phyloP scores from a whole-genome alignment of 2,329 filamentous ascomycete species.

The Camptophora hylomeconis region DNA sequence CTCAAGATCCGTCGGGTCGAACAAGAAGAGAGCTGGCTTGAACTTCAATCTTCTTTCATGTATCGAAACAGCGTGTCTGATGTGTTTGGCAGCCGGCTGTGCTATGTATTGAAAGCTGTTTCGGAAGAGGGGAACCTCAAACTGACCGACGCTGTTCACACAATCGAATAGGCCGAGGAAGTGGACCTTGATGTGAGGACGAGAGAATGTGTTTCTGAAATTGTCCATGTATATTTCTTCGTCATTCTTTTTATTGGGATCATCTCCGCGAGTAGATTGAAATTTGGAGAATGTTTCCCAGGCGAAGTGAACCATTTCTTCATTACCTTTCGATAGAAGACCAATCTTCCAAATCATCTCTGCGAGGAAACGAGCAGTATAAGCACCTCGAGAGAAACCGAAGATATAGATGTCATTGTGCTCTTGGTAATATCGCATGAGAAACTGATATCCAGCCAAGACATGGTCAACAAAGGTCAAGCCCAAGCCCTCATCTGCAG shows the following conservation, averaged over 20 bases:
- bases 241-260: conserved; percentile 34
- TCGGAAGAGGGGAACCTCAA: conserved; percentile 63
- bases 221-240: conserved; percentile 62
- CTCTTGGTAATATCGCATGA: conserved; percentile 59
- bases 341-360: conserved; percentile 80
- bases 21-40: conserved; percentile 42
- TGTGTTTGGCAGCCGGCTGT: conserved; percentile 39
- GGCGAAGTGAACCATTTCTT: conserved; percentile 72
- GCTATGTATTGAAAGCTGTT: conserved; percentile 56
- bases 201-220: conserved; percentile 68
- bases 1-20: conserved; percentile 15
- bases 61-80: conserved; percentile 45
- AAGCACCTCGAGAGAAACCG: conserved; percentile 60
- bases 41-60: conserved; percentile 47
- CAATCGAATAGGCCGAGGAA: conserved; percentile 75
- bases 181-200: conserved; percentile 58
- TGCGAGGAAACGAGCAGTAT: conserved; percentile 61
- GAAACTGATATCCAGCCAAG: conserved; percentile 67
- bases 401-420: conserved; percentile 55
- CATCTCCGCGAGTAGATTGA: conserved; percentile 34
- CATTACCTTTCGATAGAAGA: conserved; percentile 65
- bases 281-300: conserved; percentile 71
- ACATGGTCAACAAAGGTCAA: conserved; percentile 73
- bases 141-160: conserved; percentile 66
- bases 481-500: conserved; percentile 68